Evolutionary conservation across 2,329 filamentous ascomycete genomes (phyloP).

Genomic region (Nannizziopsis arthrosporioides): DNA sequence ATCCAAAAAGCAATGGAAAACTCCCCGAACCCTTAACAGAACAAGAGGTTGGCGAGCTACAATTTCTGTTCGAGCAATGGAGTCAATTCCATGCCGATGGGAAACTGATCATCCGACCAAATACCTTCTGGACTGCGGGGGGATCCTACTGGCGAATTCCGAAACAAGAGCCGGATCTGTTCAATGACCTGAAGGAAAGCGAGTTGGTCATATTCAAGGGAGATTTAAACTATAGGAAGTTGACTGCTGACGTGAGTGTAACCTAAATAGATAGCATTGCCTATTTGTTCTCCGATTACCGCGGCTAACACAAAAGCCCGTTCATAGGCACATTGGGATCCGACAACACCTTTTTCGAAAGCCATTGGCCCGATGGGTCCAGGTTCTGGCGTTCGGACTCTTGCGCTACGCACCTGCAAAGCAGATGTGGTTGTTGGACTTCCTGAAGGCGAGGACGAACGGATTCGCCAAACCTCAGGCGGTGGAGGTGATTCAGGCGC

Average conservation of each 20-base stretch:
- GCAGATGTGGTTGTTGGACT: constrained; percentile 90
- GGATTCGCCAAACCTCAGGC: constrained; percentile 54
- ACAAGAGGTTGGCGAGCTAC: constrained; percentile 54
- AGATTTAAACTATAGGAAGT: constrained; percentile 89
- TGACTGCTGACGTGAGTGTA: constrained; percentile 67
- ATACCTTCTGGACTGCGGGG: constrained; percentile 79
- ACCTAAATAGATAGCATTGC: not conserved
- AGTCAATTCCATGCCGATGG: constrained; percentile 68
- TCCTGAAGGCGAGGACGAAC: constrained; percentile 70
- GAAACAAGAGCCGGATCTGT: constrained; percentile 51
- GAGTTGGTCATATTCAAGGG: constrained; percentile 95
- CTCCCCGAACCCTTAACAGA: constrained; percentile 53
- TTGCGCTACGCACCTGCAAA: constrained; percentile 89
- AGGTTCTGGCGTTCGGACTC: constrained; percentile 67
- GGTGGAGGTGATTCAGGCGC: constrained; percentile 59
- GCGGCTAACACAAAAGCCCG: constrained; percentile 3
- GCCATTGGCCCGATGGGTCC: constrained; percentile 79
- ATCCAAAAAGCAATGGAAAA: constrained; percentile 44
- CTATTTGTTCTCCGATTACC: not conserved
- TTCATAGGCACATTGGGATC: constrained; percentile 60
- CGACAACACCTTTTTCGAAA: constrained; percentile 71
- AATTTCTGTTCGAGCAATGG: constrained; percentile 75
- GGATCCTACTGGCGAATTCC: constrained; percentile 87
- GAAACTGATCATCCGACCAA: constrained; percentile 68
- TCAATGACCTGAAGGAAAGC: constrained; percentile 65